Conservation (phyloP, 352 stramenopile species). For the Discostella stelligera region DNA sequence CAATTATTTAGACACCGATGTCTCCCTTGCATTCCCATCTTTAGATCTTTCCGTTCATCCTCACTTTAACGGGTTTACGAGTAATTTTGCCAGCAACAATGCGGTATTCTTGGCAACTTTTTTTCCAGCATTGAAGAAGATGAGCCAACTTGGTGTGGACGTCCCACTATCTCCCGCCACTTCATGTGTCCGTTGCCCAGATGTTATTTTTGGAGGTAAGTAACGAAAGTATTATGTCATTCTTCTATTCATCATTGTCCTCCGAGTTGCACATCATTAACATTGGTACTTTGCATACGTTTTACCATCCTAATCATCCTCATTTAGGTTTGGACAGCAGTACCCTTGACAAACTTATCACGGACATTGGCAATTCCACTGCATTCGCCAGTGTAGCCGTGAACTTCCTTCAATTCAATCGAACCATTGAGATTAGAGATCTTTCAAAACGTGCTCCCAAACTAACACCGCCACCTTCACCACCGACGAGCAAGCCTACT, state of each 20-base stretch:
- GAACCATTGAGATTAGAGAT: neutral
- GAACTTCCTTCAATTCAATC: neutral
- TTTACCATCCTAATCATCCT: neutral
- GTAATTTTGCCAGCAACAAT: constrained; percentile 8
- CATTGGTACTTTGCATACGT: neutral
- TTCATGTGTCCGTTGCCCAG: neutral
- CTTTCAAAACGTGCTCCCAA: neutral
- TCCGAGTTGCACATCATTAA: neutral
- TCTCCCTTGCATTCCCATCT: constrained; percentile 10
- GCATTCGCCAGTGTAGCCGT: neutral
- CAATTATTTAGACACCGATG: constrained; percentile 17
- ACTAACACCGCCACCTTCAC: neutral
- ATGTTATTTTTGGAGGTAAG: neutral
- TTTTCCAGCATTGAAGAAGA: constrained; percentile 18
- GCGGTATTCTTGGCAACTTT: constrained; percentile 7
- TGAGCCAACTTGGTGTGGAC: constrained; percentile 13
- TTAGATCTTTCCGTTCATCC: constrained; percentile 7
- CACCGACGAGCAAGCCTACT: neutral
- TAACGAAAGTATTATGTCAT: neutral
- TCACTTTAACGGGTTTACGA: constrained; percentile 12
- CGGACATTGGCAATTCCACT: neutral
- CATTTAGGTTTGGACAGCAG: neutral
- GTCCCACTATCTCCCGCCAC: neutral
- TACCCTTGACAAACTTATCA: neutral
- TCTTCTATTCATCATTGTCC: neutral